These are phyloP conservation scores for Fusarium torulosum DNA, from an alignment of 2,329 filamentous ascomycete genomes.

Conservation along the genomic window DNA sequence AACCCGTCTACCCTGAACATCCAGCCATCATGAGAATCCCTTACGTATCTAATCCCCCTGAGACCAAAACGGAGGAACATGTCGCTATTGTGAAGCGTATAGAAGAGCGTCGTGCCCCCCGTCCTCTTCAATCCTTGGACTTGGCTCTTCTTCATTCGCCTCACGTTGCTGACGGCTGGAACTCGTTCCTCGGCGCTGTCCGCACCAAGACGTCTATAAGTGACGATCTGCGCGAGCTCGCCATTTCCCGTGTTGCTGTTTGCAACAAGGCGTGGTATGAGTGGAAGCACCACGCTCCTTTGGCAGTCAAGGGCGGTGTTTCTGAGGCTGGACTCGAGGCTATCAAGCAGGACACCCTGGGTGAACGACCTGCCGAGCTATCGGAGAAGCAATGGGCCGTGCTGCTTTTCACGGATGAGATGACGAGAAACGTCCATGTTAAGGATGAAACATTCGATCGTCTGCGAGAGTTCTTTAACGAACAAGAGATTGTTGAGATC, in stretches of 20 bases:
- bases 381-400: slow-evolving; percentile 75
- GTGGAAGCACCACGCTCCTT: slow-evolving; percentile 82
- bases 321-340: slow-evolving; percentile 62
- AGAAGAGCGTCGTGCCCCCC: slow-evolving; percentile 72
- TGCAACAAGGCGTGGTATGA: slow-evolving; percentile 88
- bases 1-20: slow-evolving; percentile 29
- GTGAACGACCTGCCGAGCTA: slow-evolving; percentile 56
- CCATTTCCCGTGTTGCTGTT: slow-evolving; percentile 84
- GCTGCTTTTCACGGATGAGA: slow-evolving; percentile 81
- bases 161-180: slow-evolving; percentile 81
- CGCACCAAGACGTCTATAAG: slow-evolving; percentile 65
- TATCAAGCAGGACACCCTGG: slow-evolving; percentile 54
- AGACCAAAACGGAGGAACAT: slow-evolving; percentile 59
- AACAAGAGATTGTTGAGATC: slow-evolving; percentile 83
- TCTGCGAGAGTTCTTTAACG: slow-evolving; percentile 71
- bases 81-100: slow-evolving; percentile 73
- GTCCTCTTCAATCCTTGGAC: slow-evolving; percentile 80
- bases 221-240: slow-evolving; percentile 76
- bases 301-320: slow-evolving; percentile 71
- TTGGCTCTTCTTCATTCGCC: slow-evolving; percentile 81
- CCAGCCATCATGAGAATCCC: slow-evolving; percentile 71
- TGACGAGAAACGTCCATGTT: slow-evolving; percentile 81
- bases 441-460: slow-evolving; percentile 74
- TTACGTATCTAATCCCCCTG: slow-evolving; percentile 69
- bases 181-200: slow-evolving; percentile 74